Base-by-base conservation (phyloP, 2,329 filamentous ascomycete species). In the Xylaria multiplex region DNA sequence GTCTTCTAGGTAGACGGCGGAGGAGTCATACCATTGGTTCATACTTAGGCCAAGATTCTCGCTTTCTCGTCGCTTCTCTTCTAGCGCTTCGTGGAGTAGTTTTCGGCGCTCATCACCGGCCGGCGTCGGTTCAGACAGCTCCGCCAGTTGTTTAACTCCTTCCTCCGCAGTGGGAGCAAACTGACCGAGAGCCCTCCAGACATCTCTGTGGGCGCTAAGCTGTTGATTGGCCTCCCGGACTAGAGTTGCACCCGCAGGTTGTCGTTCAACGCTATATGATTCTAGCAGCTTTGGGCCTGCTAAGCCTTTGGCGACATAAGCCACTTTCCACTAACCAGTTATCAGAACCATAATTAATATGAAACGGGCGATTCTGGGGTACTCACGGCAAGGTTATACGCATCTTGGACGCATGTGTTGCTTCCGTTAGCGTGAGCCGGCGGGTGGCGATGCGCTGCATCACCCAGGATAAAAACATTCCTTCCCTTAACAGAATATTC, bases 331-430 rank as follows among this genome's bases (percentile, higher is more conserved):
- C 13, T 69, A 48, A 1, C 6, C 2, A n/a, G 16, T n/a, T 40
- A 22, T 68, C 2, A 68, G 66, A 7, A 49, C 45, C 24, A 16
- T 1, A 40, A 8, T n/a, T 16, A 8, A 46, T 19, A n/a, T 19
- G 30, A 2, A 27, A 13, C 11, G n/a, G 16, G 7, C 27, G 24
- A 22, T 11, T 14, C 1, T 37, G 6, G 43, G 5, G 35, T 4
- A 66, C 68, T 66, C 19, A 69, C 68, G 7, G 83, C 85, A 1
- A 87, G 77, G 69, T 87, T 87, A 73, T 80, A 85, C 0, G 85
- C 83, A 69, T 87, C 85, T 71, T 86, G 84, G 30, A 87, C 83
- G 68, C 86, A 88, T 0, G 86, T 88, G 71, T 88, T 88, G 32
- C 81, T 84, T 1, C 86, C 85, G 0, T 88, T 79, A 0, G 85